These are phyloP conservation scores for Backusella sp. DNA, from an alignment of 192 early-diverging fungal species.

Conservation along the genomic window DNA sequence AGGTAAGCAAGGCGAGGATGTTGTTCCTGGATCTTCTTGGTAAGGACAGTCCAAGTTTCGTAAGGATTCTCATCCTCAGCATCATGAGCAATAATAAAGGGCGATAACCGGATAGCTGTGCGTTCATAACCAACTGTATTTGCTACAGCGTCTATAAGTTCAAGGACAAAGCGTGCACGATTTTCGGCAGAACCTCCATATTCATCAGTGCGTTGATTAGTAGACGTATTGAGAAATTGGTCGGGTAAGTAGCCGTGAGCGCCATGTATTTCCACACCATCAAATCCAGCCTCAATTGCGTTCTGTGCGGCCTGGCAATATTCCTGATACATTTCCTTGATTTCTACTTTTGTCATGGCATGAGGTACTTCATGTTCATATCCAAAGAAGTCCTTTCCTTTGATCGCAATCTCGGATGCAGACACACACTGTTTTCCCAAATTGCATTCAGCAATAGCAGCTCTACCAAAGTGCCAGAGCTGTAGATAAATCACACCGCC, in stretches of 20 bases:
- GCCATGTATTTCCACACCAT: constrained; percentile 84
- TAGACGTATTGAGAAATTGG: constrained; percentile 72
- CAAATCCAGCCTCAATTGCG: constrained; percentile 80
- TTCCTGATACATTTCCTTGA: constrained; percentile 1
- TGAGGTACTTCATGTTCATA: constrained; percentile 14
- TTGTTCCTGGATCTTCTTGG: constrained; percentile 15
- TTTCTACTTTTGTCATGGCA: constrained; percentile 6
- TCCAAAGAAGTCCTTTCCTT: constrained; percentile 5
- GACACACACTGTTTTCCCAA: constrained; percentile 10
- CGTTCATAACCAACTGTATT: constrained; percentile 22
- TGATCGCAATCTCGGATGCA: constrained; percentile 20
- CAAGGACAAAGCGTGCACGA: constrained; percentile 16
- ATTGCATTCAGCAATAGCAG: neutral
- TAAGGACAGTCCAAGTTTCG: constrained; percentile 24
- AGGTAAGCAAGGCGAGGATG: constrained; percentile 31
- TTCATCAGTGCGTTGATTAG: constrained; percentile 72
- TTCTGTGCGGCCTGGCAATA: constrained; percentile 54
- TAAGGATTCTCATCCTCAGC: constrained; percentile 18
- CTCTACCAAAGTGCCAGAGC: constrained; percentile 45
- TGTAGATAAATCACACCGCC: constrained; percentile 56
- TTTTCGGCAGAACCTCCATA: constrained; percentile 25
- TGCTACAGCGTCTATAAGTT: constrained; percentile 20
- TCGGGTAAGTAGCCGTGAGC: constrained; percentile 89
- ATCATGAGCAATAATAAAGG: constrained; percentile 16
- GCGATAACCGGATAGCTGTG: constrained; percentile 29